Evolutionary conservation across 768 basidiomycete species (phyloP).

Genomic region (Strobilomyces echinocephalus): DNA sequence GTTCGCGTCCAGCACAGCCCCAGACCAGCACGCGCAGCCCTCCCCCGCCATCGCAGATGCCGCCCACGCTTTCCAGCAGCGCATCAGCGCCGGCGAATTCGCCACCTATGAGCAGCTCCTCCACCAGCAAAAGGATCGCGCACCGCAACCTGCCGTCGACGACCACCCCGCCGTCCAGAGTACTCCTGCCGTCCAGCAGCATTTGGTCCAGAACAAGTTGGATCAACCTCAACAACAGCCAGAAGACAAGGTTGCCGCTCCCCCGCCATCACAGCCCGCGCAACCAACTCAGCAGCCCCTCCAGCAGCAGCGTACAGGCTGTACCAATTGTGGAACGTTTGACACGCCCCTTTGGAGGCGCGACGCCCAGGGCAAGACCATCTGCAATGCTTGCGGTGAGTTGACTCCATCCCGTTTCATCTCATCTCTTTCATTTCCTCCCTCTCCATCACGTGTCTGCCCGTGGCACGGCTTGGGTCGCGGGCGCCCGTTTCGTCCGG

Average conservation of each 20-base stretch:
- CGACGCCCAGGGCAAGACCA: constrained; percentile 72
- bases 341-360: constrained; percentile 83
- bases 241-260: constrained; percentile 26
- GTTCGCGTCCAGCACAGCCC: constrained; percentile 33
- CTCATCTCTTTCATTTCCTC: constrained; percentile 34
- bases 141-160: constrained; percentile 14
- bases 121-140: constrained; percentile 29
- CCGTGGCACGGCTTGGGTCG: constrained; percentile 29
- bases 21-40: constrained; percentile 27
- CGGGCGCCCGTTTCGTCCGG: constrained; percentile 29
- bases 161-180: constrained; percentile 12
- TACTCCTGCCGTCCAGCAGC: constrained; percentile 15
- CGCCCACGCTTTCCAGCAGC: constrained; percentile 27
- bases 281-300: constrained; percentile 23
- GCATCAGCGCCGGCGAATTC: constrained; percentile 27
- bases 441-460: constrained; percentile 38
- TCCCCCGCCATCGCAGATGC: constrained; percentile 21
- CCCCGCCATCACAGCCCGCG: constrained; percentile 22
- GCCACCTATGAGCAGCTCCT: constrained; percentile 30
- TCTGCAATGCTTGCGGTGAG: constrained; percentile 91
- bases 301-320: constrained; percentile 42
- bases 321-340: constrained; percentile 72
- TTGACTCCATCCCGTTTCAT: constrained; percentile 30
- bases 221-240: constrained; percentile 14
- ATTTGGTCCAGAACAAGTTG: constrained; percentile 7